These are phyloP conservation scores for Cladosporium cucumerinum DNA, from an alignment of 2,329 filamentous ascomycete species.

Conservation along the genomic window DNA sequence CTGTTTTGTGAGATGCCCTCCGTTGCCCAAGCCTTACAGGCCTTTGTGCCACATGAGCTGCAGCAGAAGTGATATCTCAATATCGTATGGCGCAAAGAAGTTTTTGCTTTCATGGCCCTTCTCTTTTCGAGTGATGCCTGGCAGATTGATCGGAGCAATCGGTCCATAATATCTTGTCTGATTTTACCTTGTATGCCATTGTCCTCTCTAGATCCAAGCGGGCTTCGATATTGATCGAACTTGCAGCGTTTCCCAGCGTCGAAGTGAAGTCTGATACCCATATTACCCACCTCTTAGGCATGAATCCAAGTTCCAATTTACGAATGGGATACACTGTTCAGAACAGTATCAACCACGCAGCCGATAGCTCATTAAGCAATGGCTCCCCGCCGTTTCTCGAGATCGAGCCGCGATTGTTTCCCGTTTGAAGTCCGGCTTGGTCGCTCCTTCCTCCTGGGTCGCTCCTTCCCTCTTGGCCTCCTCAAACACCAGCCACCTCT, in stretches of 20 bases:
- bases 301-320: neutral
- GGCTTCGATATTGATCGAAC: neutral
- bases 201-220: neutral
- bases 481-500: neutral
- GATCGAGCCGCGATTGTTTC: neutral
- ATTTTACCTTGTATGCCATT: neutral
- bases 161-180: neutral
- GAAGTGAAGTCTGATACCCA: neutral
- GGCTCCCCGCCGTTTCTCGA: neutral
- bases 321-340: neutral
- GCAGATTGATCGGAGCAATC: neutral
- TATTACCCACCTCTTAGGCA: neutral
- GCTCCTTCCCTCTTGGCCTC: neutral
- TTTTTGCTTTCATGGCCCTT: neutral
- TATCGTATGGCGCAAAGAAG: neutral
- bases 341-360: neutral
- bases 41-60: neutral
- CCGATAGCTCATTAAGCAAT: neutral
- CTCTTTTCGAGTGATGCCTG: neutral
- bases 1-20: neutral
- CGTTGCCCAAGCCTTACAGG: neutral
- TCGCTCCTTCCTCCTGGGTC: neutral
- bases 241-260: neutral
- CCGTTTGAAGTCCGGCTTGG: neutral
- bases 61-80: neutral